These are phyloP conservation scores for Fusarium sacchari DNA, from an alignment of 2,329 filamentous ascomycete species.

Conservation along the genomic window DNA sequence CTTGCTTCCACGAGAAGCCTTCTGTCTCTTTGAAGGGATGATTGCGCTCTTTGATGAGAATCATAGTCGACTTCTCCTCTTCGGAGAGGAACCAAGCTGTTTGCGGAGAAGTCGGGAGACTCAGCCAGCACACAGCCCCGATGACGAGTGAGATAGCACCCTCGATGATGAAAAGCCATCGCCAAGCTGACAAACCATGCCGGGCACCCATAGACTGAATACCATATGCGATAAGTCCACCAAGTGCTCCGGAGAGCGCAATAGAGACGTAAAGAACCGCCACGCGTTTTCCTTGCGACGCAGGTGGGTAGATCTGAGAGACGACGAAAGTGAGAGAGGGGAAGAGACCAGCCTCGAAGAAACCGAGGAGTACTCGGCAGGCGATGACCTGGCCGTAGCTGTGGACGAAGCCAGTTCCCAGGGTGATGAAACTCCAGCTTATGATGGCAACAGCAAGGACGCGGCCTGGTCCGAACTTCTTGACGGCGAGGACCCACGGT, in stretches of 20 bases:
- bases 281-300: slow-evolving; percentile 45
- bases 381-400: slow-evolving; percentile 43
- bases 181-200: slow-evolving; percentile 59
- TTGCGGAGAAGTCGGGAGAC: slow-evolving; percentile 57
- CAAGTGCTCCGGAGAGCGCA: slow-evolving; percentile 45
- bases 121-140: slow-evolving; percentile 48
- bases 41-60: slow-evolving; percentile 30
- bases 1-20: slow-evolving; percentile 37
- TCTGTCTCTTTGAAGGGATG: neutral
- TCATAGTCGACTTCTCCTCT: slow-evolving; percentile 50
- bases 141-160: slow-evolving; percentile 49
- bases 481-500: slow-evolving; percentile 47
- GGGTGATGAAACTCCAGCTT: slow-evolving; percentile 47
- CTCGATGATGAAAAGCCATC: slow-evolving; percentile 62
- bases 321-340: slow-evolving; percentile 42
- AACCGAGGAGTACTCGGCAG: slow-evolving; percentile 46
- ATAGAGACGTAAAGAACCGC: slow-evolving; percentile 47
- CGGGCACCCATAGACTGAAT: slow-evolving; percentile 55
- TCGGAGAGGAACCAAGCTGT: slow-evolving; percentile 56
- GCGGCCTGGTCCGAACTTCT: slow-evolving; percentile 41
- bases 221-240: slow-evolving; percentile 44
- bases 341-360: slow-evolving; percentile 50
- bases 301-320: slow-evolving; percentile 1
- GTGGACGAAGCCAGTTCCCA: slow-evolving; percentile 47
- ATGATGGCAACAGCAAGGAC: slow-evolving; percentile 47